phyloP scores from a whole-genome alignment of 106 monocot genomes.

The Apostasia shenzhenica region DNA sequence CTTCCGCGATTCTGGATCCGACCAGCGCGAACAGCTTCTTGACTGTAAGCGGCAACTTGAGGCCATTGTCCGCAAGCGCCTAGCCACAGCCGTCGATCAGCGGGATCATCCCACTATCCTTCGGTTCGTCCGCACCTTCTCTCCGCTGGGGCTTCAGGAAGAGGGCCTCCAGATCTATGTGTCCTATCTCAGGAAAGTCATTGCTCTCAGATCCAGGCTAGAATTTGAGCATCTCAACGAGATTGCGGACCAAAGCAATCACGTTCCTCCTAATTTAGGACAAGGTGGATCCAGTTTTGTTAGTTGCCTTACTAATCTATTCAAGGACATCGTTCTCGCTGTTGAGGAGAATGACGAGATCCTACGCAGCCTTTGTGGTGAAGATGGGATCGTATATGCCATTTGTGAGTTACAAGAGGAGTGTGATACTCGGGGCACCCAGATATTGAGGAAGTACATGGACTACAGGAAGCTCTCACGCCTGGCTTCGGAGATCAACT shows the following conservation, averaged over 20 bases:
- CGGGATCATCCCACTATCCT: slow-evolving; percentile 67
- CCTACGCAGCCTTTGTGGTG: slow-evolving; percentile 70
- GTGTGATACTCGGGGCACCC: slow-evolving; percentile 81
- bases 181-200: slow-evolving; percentile 67
- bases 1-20: slow-evolving; percentile 38
- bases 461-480: slow-evolving; percentile 54
- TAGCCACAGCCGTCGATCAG: slow-evolving; percentile 55
- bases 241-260: slow-evolving; percentile 19
- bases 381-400: slow-evolving; percentile 82
- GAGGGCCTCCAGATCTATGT: slow-evolving; percentile 91
- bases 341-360: slow-evolving; percentile 87
- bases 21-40: slow-evolving; percentile 62
- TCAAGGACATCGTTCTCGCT: slow-evolving; percentile 96
- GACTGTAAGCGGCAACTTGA: slow-evolving; percentile 65
- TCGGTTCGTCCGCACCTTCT: slow-evolving; percentile 64
- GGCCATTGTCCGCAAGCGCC: slow-evolving; percentile 37
- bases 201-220: slow-evolving; percentile 57
- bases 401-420: slow-evolving; percentile 93
- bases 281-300: slow-evolving; percentile 48
- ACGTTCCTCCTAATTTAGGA: slow-evolving; percentile 1
- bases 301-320: slow-evolving; percentile 74
- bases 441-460: slow-evolving; percentile 75
- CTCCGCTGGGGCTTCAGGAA: slow-evolving; percentile 61
- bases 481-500: slow-evolving; percentile 78
- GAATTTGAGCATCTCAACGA: slow-evolving; percentile 82